Evolutionary conservation across 768 basidiomycete species (phyloP), one percentile per base, ranked within the genome.

Genomic region (Hygrophorus pudorinus): DNA sequence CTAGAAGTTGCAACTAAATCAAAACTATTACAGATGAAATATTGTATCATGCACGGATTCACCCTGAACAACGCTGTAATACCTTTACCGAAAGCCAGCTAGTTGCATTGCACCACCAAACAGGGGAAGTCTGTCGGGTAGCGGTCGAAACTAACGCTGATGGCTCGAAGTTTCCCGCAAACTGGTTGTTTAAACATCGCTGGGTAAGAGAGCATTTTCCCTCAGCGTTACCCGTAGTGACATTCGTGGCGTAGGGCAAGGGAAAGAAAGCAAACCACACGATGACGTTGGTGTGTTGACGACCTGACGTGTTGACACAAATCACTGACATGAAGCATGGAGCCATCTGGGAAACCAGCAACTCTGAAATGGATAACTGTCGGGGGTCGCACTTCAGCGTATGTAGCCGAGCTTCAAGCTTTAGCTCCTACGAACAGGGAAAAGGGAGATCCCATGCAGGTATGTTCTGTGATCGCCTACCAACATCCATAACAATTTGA

Each of bases 361-460:
- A 84, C 80, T 6, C 76, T 88, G 45, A 75, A 73, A 53, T 88
- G 79, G 73, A 58, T 82, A 43, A 84, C 78, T 4, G 80, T 89
- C 6, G 83, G 82, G 13, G 84, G 85, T 2, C 70, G 85, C 12
- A 87, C 85, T 6, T 84, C 84, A 2, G 85, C 85, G 11, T 81
- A 71, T 51, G 78, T 87, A 6, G 55, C 57, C 10, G 76, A 86
- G 59, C 62, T 86, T 8, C 85, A 86, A 57, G 53, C 57, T 21
- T 55, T 65, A 24, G 24, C 24, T 24, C 24, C 12, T 46, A 61
- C 20, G 40, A 32, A 41, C 47, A 53, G 49, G 45, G 45, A 46
- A 52, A 49, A 46, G 48, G 31, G 31, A 50, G 35, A 2, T n/a
- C 16, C 3, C 7, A 3, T 7, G 24, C 3, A 3, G 24, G 24